Percentiles rank a stretch among this genome's conserved stretches.
Conservation (phyloP, 192 early-diverging fungal genomes). For the Jimgerdemannia lactiflua region DNA sequence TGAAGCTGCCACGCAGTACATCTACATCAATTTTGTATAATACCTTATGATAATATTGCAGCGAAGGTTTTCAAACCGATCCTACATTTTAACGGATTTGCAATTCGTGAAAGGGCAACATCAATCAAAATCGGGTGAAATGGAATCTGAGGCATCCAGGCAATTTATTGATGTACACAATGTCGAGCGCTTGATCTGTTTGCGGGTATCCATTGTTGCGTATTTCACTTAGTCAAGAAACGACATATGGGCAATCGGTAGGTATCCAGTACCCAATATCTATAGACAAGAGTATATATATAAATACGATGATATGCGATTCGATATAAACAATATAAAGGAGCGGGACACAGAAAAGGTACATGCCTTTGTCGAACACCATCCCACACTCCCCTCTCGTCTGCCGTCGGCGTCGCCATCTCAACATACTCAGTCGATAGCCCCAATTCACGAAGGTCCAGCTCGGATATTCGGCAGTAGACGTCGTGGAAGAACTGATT, state of each 20-base stretch:
- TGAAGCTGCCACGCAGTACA: too few species aligned
- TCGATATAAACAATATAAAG: neutral
- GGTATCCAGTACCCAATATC: conserved; percentile 68
- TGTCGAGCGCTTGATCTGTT: too few species aligned
- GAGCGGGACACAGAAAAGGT: neutral
- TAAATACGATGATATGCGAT: neutral
- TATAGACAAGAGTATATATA: neutral
- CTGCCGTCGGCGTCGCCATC: conserved; percentile 68
- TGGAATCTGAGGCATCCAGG: too few species aligned
- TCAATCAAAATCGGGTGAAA: too few species aligned
- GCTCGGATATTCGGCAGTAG: conserved; percentile 79
- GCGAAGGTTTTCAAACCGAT: too few species aligned
- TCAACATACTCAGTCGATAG: conserved; percentile 71
- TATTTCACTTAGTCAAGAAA: conserved; percentile 31
- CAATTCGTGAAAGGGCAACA: too few species aligned
- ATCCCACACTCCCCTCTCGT: conserved; percentile 81
- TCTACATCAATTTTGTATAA: too few species aligned
- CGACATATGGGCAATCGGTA: conserved; percentile 75
- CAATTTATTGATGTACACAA: neutral
- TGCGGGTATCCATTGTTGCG: neutral
- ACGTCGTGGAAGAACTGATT: conserved; percentile 98
- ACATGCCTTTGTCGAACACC: conserved; percentile 68
- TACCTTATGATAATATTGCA: too few species aligned
- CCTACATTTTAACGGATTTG: too few species aligned
- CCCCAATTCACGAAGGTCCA: conserved; percentile 80